Base-by-base conservation (phyloP, 176 grass and related monocot genomes). In the Carex littledalei region DNA sequence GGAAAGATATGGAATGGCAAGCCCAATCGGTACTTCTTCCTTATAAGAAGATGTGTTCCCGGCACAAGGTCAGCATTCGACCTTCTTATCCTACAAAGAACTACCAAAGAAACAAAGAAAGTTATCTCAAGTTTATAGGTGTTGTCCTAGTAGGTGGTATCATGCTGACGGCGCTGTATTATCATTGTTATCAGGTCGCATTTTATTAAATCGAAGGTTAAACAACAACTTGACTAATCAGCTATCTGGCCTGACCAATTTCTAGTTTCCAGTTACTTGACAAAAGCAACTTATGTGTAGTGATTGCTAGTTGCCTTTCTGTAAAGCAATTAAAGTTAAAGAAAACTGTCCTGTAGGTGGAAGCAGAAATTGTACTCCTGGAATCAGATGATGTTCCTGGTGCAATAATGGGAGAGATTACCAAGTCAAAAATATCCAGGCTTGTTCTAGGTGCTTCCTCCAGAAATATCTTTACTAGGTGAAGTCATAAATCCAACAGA, bases 1-100 rank as follows among this genome's bases (percentile, higher is more conserved):
- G 16, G 68, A 90, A 94, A 84, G 94, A 97, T 73, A 73, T 75
- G 50, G 91, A 97, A 87, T 94, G 94, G 94, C 86, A 88, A 90
- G 84, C 89, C 4, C 86, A 58, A 37, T 88, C 79, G 32, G 68
- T 78, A 81, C 43, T 97, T 75, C 86, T 90, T 67, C 89, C 91
- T 22, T 97, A 84, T 78, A 88, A 94, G 78, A 91, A 88, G 69
- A 92, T 94, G 91, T 97, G 91, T 81, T 79, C 91, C 80, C 87
- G 87, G 61, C 65, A 68, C 85, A 64, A 92, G 91, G 93, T 95
- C 14, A 1, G 64, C n/a, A 57, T 21, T 29, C 45, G 6, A 22
- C 21, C 20, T 76, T 54, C 22, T 76, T 76, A 29, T 76, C 12
- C 20, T 16, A 12, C 17, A 53, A 76, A 53, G 3, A 78, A 34